phyloP scores from a whole-genome alignment of 2,329 filamentous ascomycete genomes.

The Calonectria leucothoes region DNA sequence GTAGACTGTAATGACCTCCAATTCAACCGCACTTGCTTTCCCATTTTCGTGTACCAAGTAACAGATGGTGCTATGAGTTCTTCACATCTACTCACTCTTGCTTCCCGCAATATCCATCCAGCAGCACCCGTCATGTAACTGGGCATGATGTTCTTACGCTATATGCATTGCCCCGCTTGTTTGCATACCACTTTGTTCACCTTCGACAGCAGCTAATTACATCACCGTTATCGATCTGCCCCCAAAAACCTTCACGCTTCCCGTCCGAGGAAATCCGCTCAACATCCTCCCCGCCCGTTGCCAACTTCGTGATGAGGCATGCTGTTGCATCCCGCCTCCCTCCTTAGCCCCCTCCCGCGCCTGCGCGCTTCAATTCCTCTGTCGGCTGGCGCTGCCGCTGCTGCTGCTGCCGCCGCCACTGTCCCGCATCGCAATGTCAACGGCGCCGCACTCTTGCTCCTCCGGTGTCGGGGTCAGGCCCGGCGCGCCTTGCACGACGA shows the following conservation, averaged over 20 bases:
- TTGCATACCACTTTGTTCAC: constrained; percentile 28
- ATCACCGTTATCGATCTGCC: constrained; percentile 35
- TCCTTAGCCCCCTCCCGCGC: constrained; percentile 35
- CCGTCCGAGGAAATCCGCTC: constrained; percentile 7
- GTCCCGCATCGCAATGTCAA: neutral
- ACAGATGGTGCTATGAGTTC: no score
- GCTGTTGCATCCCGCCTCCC: constrained; percentile 58
- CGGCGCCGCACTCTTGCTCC: constrained; percentile 18
- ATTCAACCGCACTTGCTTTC: no score
- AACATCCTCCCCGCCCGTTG: neutral
- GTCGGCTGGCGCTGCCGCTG: constrained; percentile 20
- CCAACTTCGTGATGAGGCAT: constrained; percentile 69
- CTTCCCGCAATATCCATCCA: no score
- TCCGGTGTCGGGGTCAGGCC: constrained; percentile 36
- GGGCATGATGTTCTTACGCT: constrained; percentile 29
- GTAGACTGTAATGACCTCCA: no score
- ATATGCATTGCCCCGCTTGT: constrained; percentile 32
- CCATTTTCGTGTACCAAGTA: no score
- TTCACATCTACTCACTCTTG: no score
- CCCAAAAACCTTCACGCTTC: constrained; percentile 22
- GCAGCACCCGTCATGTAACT: no score
- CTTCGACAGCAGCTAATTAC: constrained; percentile 35
- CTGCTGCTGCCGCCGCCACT: neutral
- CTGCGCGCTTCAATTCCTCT: constrained; percentile 38
- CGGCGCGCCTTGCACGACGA: constrained; percentile 32